Conservation (phyloP, 164 flowering plant genomes). For the Litsea cubeba region DNA sequence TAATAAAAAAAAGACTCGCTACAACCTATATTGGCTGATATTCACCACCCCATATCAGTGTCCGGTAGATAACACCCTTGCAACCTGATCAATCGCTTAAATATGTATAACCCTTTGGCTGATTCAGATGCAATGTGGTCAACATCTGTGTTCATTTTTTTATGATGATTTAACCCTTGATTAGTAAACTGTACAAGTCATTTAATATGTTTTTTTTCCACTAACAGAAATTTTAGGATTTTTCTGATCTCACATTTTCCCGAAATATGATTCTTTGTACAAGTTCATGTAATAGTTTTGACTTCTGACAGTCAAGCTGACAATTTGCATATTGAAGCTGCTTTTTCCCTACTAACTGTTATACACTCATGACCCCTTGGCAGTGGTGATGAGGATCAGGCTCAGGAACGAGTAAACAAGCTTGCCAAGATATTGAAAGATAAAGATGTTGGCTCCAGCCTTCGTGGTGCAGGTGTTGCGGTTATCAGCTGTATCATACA, state of each 20-base stretch:
- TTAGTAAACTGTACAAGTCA: background rate
- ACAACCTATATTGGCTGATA: no score
- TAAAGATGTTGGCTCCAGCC: slow-evolving; percentile 62
- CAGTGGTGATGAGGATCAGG: slow-evolving; percentile 99
- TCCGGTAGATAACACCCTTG: no score
- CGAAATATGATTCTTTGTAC: background rate
- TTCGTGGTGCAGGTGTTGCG: slow-evolving; percentile 70
- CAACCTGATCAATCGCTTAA: no score
- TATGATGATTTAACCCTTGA: background rate
- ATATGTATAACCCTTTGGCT: background rate
- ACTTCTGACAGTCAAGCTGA: background rate
- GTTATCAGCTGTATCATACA: slow-evolving; percentile 97
- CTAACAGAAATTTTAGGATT: no score
- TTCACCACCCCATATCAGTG: no score
- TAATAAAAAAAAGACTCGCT: no score
- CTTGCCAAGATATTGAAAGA: slow-evolving; percentile 90
- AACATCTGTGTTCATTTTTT: background rate
- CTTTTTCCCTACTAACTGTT: background rate
- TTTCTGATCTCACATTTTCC: background rate
- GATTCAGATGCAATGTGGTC: background rate
- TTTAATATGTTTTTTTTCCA: no score
- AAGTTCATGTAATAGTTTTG: background rate
- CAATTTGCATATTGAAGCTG: background rate
- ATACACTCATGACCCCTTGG: slow-evolving; percentile 7
- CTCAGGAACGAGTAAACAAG: slow-evolving; percentile 94